These are phyloP conservation scores for Akebia trifoliata DNA, from an alignment of 164 flowering plant genomes.

Conservation along the genomic window DNA sequence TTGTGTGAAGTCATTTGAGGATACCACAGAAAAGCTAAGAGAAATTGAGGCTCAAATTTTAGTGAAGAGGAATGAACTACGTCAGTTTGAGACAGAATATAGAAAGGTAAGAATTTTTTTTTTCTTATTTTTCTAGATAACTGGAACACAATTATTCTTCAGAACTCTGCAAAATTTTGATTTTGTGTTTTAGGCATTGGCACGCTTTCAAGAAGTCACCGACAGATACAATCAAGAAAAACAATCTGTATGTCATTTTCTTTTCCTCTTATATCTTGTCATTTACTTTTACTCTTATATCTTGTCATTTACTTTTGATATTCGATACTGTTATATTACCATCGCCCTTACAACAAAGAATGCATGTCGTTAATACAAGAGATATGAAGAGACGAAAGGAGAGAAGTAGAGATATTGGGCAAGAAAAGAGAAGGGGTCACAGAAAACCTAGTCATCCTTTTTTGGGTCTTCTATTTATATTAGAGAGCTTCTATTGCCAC, in stretches of 20 bases:
- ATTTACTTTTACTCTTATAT: not conserved
- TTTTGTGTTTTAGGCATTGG: constrained; percentile 63
- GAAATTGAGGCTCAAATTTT: constrained; percentile 88
- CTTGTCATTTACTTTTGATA: not conserved
- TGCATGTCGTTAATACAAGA: too few relatives aligned
- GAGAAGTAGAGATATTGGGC: too few relatives aligned
- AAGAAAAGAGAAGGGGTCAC: too few relatives aligned
- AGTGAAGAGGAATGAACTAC: constrained; percentile 84
- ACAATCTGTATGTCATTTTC: constrained; percentile 58
- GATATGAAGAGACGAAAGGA: too few relatives aligned
- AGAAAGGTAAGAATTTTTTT: constrained; percentile 45
- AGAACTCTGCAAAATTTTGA: too few relatives aligned
- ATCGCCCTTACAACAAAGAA: too few relatives aligned
- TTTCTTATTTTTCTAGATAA: constrained; percentile 1
- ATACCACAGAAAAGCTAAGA: constrained; percentile 70
- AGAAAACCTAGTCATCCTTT: too few relatives aligned
- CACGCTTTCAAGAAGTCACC: constrained; percentile 90
- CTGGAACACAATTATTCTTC: too few relatives aligned
- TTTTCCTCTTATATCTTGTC: not conserved
- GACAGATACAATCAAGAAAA: constrained; percentile 86
- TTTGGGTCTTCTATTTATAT: too few relatives aligned
- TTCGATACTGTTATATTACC: too few relatives aligned
- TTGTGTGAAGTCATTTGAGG: constrained; percentile 80
- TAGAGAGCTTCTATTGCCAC: too few relatives aligned
- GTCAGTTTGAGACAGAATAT: constrained; percentile 90